Conservation (phyloP, 2,329 filamentous ascomycete species). For the Coniochaeta sp. region DNA sequence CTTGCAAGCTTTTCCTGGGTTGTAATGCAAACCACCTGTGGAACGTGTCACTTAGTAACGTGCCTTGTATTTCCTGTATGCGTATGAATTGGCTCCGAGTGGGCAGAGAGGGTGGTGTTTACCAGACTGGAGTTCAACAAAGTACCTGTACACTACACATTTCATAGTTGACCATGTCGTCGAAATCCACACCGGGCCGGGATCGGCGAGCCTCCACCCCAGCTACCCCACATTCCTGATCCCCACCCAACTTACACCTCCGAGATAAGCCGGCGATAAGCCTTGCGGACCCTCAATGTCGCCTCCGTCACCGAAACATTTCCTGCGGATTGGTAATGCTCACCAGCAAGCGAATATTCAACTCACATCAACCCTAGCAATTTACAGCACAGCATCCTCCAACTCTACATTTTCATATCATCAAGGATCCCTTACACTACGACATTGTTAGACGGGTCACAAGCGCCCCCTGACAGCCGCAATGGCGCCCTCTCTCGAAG, state of each 20-base stretch:
- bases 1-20: too few relatives aligned
- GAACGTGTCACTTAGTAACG: too few relatives aligned
- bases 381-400: background rate
- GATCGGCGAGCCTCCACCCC: background rate
- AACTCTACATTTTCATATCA: too few relatives aligned
- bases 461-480: conserved; percentile 1
- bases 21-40: too few relatives aligned
- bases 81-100: too few relatives aligned
- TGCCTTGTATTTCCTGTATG: too few relatives aligned
- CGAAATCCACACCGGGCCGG: background rate
- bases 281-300: background rate
- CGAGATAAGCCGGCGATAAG: background rate
- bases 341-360: background rate
- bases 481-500: conserved; percentile 80
- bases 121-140: too few relatives aligned
- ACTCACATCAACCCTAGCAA: background rate
- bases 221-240: background rate
- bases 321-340: background rate
- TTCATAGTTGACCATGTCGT: too few relatives aligned
- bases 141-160: too few relatives aligned
- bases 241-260: background rate
- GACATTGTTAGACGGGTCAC: too few relatives aligned
- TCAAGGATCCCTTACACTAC: too few relatives aligned
- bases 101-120: too few relatives aligned
- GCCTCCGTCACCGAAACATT: conserved; percentile 1